A percentile compares a stretch with the other conserved stretches of the same genome.
Conservation (phyloP, 2,329 filamentous ascomycete genomes). For the Diaporthe vaccinii region DNA sequence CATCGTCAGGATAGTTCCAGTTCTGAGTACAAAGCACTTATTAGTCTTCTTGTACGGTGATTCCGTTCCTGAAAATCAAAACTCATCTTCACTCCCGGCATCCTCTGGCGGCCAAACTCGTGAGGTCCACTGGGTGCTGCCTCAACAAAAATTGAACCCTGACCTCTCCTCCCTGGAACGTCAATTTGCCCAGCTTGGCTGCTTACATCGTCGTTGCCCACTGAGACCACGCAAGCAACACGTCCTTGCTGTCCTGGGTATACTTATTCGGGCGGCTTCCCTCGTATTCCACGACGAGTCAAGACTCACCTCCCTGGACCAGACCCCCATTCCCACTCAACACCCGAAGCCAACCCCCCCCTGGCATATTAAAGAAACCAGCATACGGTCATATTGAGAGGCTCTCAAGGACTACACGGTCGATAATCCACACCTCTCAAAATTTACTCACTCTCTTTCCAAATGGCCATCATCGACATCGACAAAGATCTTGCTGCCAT, state of each 20-base stretch:
- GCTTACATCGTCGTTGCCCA: neutral
- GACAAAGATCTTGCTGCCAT: conserved; percentile 80
- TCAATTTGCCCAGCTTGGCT: conserved; percentile 4
- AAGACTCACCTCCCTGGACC: neutral
- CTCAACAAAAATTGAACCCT: neutral
- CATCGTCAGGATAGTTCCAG: neutral
- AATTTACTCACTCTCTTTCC: neutral
- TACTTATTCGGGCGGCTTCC: conserved; percentile 23
- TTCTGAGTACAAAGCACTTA: conserved; percentile 1
- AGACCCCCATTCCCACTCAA: neutral
- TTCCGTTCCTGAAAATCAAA: conserved; percentile 11
- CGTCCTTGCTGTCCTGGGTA: neutral
- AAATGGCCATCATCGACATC: conserved; percentile 77
- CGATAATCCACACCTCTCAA: neutral
- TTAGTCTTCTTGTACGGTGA: neutral
- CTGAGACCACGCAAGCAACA: neutral
- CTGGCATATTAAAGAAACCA: neutral
- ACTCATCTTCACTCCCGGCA: neutral
- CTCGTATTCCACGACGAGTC: conserved; percentile 25
- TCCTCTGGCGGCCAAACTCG: neutral
- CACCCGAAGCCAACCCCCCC: neutral
- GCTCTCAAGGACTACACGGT: neutral
- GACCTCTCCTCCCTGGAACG: neutral
- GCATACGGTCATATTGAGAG: neutral
- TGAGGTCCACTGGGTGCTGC: neutral